Evolutionary conservation across 2,329 filamentous ascomycete species (phyloP).

Genomic region (Penicillium expansum): DNA sequence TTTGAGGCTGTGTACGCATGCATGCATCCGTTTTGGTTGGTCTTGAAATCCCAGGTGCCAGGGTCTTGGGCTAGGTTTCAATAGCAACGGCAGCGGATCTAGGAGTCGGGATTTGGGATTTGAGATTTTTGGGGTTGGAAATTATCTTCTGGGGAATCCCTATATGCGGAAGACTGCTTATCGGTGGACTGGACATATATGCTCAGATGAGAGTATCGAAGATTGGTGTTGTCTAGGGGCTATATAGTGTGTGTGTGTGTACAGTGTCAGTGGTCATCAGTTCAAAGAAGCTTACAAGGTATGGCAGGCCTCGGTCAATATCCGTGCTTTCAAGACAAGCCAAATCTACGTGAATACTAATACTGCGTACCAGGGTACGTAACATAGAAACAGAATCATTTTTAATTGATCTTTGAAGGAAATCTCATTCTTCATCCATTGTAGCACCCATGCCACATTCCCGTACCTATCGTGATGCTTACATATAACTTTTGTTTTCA

Average conservation of each 20-base stretch:
- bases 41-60: neutral
- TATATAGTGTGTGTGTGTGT: neutral
- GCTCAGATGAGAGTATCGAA: neutral
- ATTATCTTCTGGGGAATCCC: neutral
- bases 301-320: neutral
- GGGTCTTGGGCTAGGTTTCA: neutral
- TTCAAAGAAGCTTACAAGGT: neutral
- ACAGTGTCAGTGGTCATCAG: neutral
- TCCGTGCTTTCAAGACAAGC: neutral
- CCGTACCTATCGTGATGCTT: conserved; percentile 8
- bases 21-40: neutral
- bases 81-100: neutral
- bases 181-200: neutral
- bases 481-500: conserved; percentile 4
- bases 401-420: neutral
- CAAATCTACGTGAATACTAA: neutral
- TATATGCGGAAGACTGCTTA: neutral
- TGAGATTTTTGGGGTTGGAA: neutral
- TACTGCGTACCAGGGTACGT: neutral
- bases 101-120: neutral
- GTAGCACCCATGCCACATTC: conserved; percentile 6
- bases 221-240: no score
- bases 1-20: neutral
- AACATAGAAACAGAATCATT: neutral
- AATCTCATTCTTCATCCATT: conserved; percentile 1